Evolutionary conservation across 345 rosid genomes (phyloP).

Genomic region (Triadica sebifera): DNA sequence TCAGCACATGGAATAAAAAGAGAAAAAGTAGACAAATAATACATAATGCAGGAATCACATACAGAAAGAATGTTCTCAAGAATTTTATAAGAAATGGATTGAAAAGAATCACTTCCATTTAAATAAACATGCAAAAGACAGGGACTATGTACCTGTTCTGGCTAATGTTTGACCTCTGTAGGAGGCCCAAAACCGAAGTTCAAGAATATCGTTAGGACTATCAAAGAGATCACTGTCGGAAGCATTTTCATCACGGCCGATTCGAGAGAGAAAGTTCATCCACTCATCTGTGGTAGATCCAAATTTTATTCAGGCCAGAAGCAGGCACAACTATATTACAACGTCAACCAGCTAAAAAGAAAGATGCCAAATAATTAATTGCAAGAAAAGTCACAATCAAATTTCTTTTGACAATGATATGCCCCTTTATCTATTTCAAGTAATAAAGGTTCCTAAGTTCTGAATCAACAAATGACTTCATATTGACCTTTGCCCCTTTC

Average conservation of each 20-base stretch:
- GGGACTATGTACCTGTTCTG: constrained; percentile 61
- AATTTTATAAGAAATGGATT: no score
- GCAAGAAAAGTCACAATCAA: neutral
- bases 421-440: neutral
- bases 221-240: constrained; percentile 66
- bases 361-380: neutral
- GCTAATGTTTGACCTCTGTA: constrained; percentile 97
- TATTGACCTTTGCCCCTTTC: neutral
- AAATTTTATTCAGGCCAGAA: constrained; percentile 10
- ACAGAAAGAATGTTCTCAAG: neutral
- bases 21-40: neutral
- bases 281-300: constrained; percentile 74
- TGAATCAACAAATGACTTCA: neutral
- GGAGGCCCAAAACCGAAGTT: constrained; percentile 99
- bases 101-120: neutral
- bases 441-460: neutral
- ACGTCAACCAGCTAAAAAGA: neutral
- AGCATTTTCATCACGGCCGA: constrained; percentile 96
- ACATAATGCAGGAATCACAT: neutral
- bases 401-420: neutral
- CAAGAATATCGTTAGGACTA: constrained; percentile 70
- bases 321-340: neutral
- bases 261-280: constrained; percentile 94
- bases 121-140: neutral
- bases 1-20: neutral